Evolutionary conservation across 2,329 filamentous ascomycete genomes (phyloP).

Genomic region (Ascocoryne sarcoides): DNA sequence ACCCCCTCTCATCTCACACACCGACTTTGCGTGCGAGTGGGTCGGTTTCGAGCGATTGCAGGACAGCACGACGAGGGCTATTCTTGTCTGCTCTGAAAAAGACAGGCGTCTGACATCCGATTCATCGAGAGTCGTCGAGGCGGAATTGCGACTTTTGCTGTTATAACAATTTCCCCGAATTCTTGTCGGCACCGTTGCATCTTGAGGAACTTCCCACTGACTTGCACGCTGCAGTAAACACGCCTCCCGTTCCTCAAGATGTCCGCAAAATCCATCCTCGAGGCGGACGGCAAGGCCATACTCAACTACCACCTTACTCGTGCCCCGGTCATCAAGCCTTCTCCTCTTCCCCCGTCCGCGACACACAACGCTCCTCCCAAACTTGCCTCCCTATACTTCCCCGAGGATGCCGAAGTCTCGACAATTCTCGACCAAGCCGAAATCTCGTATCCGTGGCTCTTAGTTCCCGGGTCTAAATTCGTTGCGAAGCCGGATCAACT

Average conservation of each 20-base stretch:
- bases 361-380: slow-evolving; percentile 90
- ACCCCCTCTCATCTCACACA: too few relatives aligned
- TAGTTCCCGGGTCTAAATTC: slow-evolving; percentile 76
- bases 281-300: slow-evolving; percentile 99
- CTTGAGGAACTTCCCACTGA: slow-evolving; percentile 11
- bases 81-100: too few relatives aligned
- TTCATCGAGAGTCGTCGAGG: not conserved
- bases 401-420: slow-evolving; percentile 74
- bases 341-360: slow-evolving; percentile 72
- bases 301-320: slow-evolving; percentile 99
- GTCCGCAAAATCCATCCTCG: slow-evolving; percentile 95
- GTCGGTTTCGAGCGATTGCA: not conserved
- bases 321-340: slow-evolving; percentile 94
- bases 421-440: slow-evolving; percentile 91
- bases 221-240: slow-evolving; percentile 14
- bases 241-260: slow-evolving; percentile 41
- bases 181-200: slow-evolving; percentile 10
- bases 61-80: too few relatives aligned
- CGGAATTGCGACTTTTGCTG: not conserved
- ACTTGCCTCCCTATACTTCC: slow-evolving; percentile 87
- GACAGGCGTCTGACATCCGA: too few relatives aligned
- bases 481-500: slow-evolving; percentile 99
- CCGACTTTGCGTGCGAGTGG: not conserved
- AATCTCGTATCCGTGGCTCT: slow-evolving; percentile 92
- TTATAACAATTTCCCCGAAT: not conserved